Evolutionary conservation across 176 grass and related monocot species (phyloP).

Genomic region (Hyparrhenia diplandra): DNA sequence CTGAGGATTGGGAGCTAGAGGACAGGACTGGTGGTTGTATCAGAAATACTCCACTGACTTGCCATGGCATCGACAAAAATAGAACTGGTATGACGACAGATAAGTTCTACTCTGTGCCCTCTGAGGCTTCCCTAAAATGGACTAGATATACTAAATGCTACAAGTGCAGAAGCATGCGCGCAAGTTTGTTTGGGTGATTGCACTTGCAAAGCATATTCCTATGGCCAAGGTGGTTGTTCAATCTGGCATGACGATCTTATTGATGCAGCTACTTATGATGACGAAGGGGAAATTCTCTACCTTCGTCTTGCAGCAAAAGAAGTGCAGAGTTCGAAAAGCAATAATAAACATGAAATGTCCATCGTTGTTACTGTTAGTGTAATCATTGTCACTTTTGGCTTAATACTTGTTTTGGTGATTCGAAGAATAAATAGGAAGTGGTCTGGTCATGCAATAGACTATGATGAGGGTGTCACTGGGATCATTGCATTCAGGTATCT

Average conservation of each 20-base stretch:
- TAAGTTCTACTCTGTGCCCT: slow-evolving; percentile 32
- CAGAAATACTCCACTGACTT: slow-evolving; percentile 24
- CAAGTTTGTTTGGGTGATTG: slow-evolving; percentile 31
- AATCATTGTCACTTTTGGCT: too few relatives aligned
- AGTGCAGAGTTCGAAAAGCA: not conserved
- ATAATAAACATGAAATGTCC: not conserved
- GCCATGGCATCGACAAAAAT: not conserved
- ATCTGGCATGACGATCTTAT: slow-evolving; percentile 36
- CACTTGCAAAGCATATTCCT: slow-evolving; percentile 4
- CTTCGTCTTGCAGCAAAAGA: slow-evolving; percentile 51
- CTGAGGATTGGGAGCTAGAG: slow-evolving; percentile 29
- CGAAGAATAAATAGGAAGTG: not conserved
- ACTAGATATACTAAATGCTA: not conserved
- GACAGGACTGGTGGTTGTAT: slow-evolving; percentile 42
- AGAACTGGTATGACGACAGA: not conserved
- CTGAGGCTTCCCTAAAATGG: slow-evolving; percentile 14
- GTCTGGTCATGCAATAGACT: not conserved
- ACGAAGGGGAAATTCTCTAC: slow-evolving; percentile 26
- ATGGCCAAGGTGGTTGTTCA: too few relatives aligned
- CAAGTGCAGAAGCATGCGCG: slow-evolving; percentile 17
- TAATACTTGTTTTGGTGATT: too few relatives aligned
- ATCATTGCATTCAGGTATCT: slow-evolving; percentile 32
- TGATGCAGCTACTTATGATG: slow-evolving; percentile 11
- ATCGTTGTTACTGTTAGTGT: not conserved
- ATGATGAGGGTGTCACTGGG: slow-evolving; percentile 6